These are phyloP conservation scores for Penicillium psychrofluorescens DNA, from an alignment of 495 filamentous ascomycete species.

Conservation along the genomic window DNA sequence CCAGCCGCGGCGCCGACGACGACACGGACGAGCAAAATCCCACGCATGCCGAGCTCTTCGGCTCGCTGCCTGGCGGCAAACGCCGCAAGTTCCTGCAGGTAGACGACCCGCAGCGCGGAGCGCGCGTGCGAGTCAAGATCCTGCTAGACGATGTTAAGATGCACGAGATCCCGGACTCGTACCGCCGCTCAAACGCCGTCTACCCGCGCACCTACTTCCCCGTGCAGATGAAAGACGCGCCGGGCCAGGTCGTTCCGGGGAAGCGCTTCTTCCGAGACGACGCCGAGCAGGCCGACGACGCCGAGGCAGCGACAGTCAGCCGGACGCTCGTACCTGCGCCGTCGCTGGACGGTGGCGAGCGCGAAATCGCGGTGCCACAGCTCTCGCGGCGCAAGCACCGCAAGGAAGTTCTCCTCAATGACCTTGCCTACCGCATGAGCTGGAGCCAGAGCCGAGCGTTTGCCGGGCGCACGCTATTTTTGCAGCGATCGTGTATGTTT, in stretches of 20 bases:
- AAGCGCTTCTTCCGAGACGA: constrained; percentile 62
- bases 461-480: constrained; percentile 72
- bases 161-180: constrained; percentile 89
- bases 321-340: constrained; percentile 61
- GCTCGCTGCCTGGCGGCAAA: constrained; percentile 77
- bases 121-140: constrained; percentile 77
- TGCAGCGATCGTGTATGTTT: constrained; percentile 85
- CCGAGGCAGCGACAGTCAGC: constrained; percentile 40
- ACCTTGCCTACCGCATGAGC: constrained; percentile 88
- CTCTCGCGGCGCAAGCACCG: constrained; percentile 56
- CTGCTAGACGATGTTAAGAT: constrained; percentile 83
- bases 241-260: constrained; percentile 52
- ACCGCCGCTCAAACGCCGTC: constrained; percentile 79
- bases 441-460: constrained; percentile 92
- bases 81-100: constrained; percentile 94
- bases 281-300: constrained; percentile 46
- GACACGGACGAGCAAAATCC: constrained; percentile 38
- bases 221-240: constrained; percentile 75
- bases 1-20: constrained; percentile 26
- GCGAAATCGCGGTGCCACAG: constrained; percentile 64
- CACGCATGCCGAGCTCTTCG: constrained; percentile 63
- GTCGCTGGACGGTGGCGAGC: constrained; percentile 68
- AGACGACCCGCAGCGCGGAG: constrained; percentile 72
- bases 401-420: constrained; percentile 82
- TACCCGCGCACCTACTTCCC: constrained; percentile 87